Percentiles rank a stretch among this genome's conserved stretches.
These are phyloP conservation scores for Pseudogymnoascus sp. DNA, from an alignment of 2,329 filamentous ascomycete genomes.

Conservation along the genomic window DNA sequence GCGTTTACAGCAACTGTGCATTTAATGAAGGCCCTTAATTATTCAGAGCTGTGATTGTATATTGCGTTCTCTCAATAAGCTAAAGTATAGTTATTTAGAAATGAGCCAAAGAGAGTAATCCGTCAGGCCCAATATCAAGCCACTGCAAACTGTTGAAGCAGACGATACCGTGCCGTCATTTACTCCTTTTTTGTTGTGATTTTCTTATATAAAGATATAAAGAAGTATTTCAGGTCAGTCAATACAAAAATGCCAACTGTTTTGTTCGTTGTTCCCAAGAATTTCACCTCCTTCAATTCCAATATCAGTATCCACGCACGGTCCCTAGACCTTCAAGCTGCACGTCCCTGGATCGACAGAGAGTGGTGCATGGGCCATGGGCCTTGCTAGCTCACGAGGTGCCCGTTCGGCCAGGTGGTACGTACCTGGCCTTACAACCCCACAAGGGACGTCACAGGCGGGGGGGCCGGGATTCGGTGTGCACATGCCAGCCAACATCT, in stretches of 20 bases:
- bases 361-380: not conserved
- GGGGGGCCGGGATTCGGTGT: not conserved
- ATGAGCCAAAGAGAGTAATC: not conserved
- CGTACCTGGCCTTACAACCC: not conserved
- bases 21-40: not conserved
- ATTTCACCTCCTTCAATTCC: not conserved
- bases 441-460: constrained; percentile 2
- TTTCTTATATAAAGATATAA: not conserved
- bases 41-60: not conserved
- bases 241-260: not conserved
- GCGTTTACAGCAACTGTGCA: not conserved
- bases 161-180: not conserved
- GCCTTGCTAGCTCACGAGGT: not conserved
- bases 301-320: not conserved
- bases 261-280: not conserved
- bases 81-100: not conserved
- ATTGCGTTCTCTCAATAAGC: not conserved
- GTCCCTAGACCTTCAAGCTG: not conserved
- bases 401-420: not conserved
- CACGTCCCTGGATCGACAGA: not conserved
- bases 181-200: not conserved
- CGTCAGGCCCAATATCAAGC: not conserved
- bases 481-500: not conserved
- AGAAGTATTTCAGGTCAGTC: not conserved
- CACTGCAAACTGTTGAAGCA: not conserved